phyloP scores from a whole-genome alignment of 352 stramenopile species.

The Pythium dissotocum region DNA sequence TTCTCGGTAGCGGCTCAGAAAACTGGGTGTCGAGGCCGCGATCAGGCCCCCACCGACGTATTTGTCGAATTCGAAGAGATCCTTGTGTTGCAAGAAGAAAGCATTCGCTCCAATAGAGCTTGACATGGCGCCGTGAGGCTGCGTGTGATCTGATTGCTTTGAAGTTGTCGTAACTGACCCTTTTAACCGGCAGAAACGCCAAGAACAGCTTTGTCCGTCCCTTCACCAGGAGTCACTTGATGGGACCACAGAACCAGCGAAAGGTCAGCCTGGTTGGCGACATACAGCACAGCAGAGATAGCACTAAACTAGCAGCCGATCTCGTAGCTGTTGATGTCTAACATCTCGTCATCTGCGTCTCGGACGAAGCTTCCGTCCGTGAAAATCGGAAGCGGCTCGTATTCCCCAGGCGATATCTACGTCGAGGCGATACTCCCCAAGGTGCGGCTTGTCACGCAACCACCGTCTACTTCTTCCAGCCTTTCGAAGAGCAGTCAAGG shows the following conservation, averaged over 20 bases:
- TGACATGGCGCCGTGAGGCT: constrained; percentile 1
- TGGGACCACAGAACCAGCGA: background rate
- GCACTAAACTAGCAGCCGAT: no score
- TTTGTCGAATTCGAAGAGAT: constrained; percentile 71
- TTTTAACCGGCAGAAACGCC: background rate
- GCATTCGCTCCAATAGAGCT: constrained; percentile 9
- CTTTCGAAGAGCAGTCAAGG: background rate
- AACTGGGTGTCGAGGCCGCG: constrained; percentile 29
- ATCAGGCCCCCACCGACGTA: constrained; percentile 32
- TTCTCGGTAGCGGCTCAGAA: constrained; percentile 51
- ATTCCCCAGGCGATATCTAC: constrained; percentile 55
- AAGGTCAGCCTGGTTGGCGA: no score
- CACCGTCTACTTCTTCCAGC: constrained; percentile 7
- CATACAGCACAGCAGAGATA: no score
- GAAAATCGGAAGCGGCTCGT: constrained; percentile 52
- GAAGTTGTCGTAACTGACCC: background rate
- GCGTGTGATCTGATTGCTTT: background rate
- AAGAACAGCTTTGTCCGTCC: no score
- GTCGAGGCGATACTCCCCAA: constrained; percentile 61
- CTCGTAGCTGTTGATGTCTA: background rate
- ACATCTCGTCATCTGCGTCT: constrained; percentile 15
- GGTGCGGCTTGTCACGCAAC: constrained; percentile 9
- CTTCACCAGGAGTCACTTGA: background rate
- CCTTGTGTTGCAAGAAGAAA: constrained; percentile 64
- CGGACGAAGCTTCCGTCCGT: constrained; percentile 37